Evolutionary conservation across 164 flowering plant genomes (phyloP).

Genomic region (Cinnamomum chago): DNA sequence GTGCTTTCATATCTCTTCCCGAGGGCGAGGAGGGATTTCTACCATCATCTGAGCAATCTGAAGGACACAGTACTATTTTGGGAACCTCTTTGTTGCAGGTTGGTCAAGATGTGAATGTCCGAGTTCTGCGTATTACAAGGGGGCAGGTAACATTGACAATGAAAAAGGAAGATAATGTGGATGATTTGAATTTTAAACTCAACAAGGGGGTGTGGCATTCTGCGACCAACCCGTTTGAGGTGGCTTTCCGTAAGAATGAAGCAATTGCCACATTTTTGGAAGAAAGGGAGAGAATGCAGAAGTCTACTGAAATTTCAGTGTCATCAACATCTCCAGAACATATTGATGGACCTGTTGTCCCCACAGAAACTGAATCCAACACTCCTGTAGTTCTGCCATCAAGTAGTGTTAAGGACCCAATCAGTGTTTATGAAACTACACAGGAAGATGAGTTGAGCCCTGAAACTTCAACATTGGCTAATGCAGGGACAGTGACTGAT

Average conservation of each 20-base stretch:
- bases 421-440: constrained; percentile 15
- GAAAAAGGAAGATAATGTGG: constrained; percentile 64
- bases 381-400: constrained; percentile 16
- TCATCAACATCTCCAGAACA: constrained; percentile 18
- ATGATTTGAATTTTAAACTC: constrained; percentile 28
- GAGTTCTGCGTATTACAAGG: constrained; percentile 67
- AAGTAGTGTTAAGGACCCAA: constrained; percentile 6
- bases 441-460: constrained; percentile 14
- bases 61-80: constrained; percentile 49
- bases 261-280: constrained; percentile 75
- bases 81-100: constrained; percentile 58
- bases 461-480: constrained; percentile 15
- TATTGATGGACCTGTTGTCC: constrained; percentile 13
- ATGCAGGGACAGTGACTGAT: constrained; percentile 23
- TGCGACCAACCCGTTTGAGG: constrained; percentile 80
- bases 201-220: constrained; percentile 49
- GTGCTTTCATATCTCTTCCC: constrained; percentile 85
- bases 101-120: constrained; percentile 79
- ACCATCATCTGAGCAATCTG: constrained; percentile 71
- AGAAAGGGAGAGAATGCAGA: constrained; percentile 46
- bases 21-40: constrained; percentile 95
- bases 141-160: constrained; percentile 83
- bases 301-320: constrained; percentile 20
- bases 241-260: constrained; percentile 81
- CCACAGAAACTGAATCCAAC: constrained; percentile 15